Base-by-base conservation (phyloP, 306 rosid genomes). In the Vigna hirtella region DNA sequence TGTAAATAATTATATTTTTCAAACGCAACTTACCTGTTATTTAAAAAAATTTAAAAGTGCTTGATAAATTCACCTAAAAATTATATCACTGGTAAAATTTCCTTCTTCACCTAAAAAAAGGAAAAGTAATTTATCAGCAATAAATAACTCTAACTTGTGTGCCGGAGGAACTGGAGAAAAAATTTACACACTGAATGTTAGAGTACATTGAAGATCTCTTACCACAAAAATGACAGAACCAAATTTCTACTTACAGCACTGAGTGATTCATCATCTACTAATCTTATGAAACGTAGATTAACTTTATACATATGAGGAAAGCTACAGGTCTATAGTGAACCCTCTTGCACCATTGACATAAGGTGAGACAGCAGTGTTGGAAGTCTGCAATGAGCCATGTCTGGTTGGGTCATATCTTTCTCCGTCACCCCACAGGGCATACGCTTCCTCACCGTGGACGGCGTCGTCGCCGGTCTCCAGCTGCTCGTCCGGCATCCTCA, bases 371-470 rank as follows among this genome's bases (percentile, higher is more conserved):
- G 77, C 15, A 34, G 74, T 15, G 45, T 66, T 83, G 10, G 74
- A 88, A 2, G 47, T 59, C 15, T 78, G 34, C 7, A 43, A 69
- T 4, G 87, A 32, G 0, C 96, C 96, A 84, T 95, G 99, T 70
- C 74, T 87, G 2, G 95, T 91, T 0, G 97, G 96, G 65, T 93
- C 99, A 56, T 79, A 95, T 79, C 84, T 95, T 43, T 95, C 99
- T 9, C 99, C 99, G 15, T 95, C 99, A 15, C 98, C 99, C 99
- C 99, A 95, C 28, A 95, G 97, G 2, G 98, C 99, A 43, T 93
- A 95, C 49, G 99, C 99, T 76, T 93, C 98, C 79, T 95, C 99
- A 0, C 99, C 99, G 38, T 95, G 99, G 63, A 87, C 98, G 0
- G 99, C 99, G 0, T 95, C 99, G 7, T 95, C 99, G 4, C 99